phyloP scores from a whole-genome alignment of 2,329 filamentous ascomycete genomes.

The Alternaria sp. region DNA sequence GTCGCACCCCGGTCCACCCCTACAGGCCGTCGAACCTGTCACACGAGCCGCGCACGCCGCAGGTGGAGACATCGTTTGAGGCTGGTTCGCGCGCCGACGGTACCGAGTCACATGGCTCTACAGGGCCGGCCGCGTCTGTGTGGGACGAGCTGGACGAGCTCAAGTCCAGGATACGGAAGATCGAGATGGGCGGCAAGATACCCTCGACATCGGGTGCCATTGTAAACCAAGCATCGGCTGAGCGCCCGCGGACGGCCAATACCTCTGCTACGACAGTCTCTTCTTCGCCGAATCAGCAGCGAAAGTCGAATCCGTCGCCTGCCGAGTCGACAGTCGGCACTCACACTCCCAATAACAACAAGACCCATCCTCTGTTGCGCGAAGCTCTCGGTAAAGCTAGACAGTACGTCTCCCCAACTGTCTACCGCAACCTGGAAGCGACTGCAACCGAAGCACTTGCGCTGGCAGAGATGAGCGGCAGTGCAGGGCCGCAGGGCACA shows the following conservation, averaged over 20 bases:
- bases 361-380: conserved; percentile 78
- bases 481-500: conserved; percentile 66
- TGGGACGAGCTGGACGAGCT: conserved; percentile 98
- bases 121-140: conserved; percentile 87
- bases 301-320: conserved; percentile 57
- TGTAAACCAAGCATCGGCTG: conserved; percentile 68
- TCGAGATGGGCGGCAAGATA: conserved; percentile 88
- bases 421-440: conserved; percentile 80
- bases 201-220: conserved; percentile 82
- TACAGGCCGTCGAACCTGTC: conserved; percentile 47
- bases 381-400: conserved; percentile 82
- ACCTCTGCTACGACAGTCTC: conserved; percentile 92
- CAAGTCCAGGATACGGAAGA: conserved; percentile 87
- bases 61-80: conserved; percentile 36
- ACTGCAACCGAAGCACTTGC: conserved; percentile 82
- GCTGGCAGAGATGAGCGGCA: conserved; percentile 79
- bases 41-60: conserved; percentile 35
- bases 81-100: conserved; percentile 41
- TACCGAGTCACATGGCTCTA: conserved; percentile 87
- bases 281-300: conserved; percentile 79
- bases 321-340: conserved; percentile 54
- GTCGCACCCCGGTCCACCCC: conserved; percentile 38
- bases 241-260: conserved; percentile 87
- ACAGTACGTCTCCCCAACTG: conserved; percentile 69
- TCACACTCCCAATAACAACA: conserved; percentile 59